Conservation (phyloP, 768 basidiomycete genomes). For the Suillus luteus region DNA sequence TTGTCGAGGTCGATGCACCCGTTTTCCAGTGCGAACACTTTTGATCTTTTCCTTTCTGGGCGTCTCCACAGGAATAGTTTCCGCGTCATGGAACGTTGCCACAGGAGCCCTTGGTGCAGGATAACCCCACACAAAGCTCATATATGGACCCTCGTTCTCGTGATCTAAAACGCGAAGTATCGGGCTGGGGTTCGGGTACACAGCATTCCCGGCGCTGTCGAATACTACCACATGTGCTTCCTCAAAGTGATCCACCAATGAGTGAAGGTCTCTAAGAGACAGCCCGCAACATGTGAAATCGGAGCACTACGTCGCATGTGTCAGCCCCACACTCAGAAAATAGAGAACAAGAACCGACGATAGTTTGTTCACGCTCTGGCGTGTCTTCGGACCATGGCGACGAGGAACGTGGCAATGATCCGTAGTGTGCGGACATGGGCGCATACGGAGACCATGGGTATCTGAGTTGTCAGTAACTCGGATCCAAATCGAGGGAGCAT, state of each 20-base stretch:
- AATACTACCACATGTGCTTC: constrained; percentile 40
- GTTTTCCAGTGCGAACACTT: constrained; percentile 2
- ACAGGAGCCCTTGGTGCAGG: constrained; percentile 4
- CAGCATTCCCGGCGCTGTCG: constrained; percentile 32
- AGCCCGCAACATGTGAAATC: constrained; percentile 53
- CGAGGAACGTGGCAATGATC: constrained; percentile 3
- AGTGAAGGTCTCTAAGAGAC: constrained; percentile 48
- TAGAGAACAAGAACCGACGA: constrained; percentile 12
- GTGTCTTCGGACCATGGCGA: constrained; percentile 17
- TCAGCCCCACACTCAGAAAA: background rate
- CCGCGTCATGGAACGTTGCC: background rate
- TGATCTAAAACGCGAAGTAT: constrained; percentile 14
- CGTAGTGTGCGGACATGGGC: constrained; percentile 7
- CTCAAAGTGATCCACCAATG: constrained; percentile 54
- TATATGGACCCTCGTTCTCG: constrained; percentile 46
- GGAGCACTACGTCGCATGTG: constrained; percentile 35
- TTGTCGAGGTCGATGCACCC: constrained; percentile 7
- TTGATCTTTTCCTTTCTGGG: background rate
- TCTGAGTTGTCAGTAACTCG: constrained; percentile 2
- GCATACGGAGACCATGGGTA: constrained; percentile 8
- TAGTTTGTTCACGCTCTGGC: constrained; percentile 23
- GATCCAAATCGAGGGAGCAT: constrained; percentile 1
- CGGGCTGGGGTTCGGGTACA: constrained; percentile 28
- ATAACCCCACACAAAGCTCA: constrained; percentile 42
- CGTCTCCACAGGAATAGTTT: background rate